Conservation (phyloP, 352 stramenopile genomes). For the Pythium angustatum region DNA sequence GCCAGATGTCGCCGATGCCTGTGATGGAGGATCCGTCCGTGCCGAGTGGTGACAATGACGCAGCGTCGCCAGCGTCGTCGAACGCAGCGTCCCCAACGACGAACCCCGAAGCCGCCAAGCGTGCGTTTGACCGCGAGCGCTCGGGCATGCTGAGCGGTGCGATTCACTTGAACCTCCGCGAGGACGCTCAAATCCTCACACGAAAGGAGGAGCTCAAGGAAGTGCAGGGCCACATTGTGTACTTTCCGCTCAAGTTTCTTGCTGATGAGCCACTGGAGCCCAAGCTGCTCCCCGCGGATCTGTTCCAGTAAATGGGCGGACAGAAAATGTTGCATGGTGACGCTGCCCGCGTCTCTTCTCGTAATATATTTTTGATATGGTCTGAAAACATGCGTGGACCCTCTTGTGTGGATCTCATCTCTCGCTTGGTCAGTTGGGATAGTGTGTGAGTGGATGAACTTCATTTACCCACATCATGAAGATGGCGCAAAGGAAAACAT, state of each 20-base stretch:
- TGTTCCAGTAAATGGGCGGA: slow-evolving; percentile 63
- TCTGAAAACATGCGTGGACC: neutral
- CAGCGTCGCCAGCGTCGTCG: neutral
- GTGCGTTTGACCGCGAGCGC: slow-evolving; percentile 9
- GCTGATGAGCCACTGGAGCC: slow-evolving; percentile 76
- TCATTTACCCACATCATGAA: too few relatives aligned
- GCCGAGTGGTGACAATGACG: neutral
- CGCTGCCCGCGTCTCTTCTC: neutral
- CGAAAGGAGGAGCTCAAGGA: slow-evolving; percentile 68
- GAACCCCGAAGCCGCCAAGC: neutral
- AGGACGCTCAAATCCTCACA: slow-evolving; percentile 58
- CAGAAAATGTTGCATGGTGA: neutral
- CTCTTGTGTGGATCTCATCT: neutral
- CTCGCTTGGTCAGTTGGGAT: too few relatives aligned
- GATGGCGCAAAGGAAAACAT: neutral
- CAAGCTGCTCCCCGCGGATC: slow-evolving; percentile 72
- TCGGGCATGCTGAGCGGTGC: slow-evolving; percentile 50
- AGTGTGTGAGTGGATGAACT: neutral
- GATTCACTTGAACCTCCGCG: slow-evolving; percentile 74
- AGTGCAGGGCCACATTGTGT: slow-evolving; percentile 80
- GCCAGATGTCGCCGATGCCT: slow-evolving; percentile 2
- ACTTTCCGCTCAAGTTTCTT: slow-evolving; percentile 87
- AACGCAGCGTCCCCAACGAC: neutral
- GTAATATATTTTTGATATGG: neutral
- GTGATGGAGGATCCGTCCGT: neutral